Evolutionary conservation across 176 grass and related monocot genomes (phyloP).

Genomic region (Rhipidocladum racemiflorum): DNA sequence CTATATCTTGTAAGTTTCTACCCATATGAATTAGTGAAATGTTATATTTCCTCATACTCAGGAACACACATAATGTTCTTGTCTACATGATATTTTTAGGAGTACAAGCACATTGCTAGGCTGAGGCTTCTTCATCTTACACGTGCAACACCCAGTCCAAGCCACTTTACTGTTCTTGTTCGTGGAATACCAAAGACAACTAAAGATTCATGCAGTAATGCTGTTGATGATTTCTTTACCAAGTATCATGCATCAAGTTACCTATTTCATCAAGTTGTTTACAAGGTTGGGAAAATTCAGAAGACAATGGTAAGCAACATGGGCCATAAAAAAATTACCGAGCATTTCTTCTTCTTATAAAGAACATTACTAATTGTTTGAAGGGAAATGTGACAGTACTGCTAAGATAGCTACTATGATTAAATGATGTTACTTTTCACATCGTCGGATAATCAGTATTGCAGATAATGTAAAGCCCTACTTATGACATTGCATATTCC

Average conservation of each 20-base stretch:
- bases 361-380: slow-evolving; percentile 4
- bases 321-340: background rate
- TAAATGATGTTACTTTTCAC: background rate
- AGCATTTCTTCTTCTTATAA: background rate
- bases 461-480: background rate
- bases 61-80: background rate
- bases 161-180: slow-evolving; percentile 86
- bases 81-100: slow-evolving; percentile 34
- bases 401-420: background rate
- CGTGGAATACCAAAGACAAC: slow-evolving; percentile 67
- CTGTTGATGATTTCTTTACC: slow-evolving; percentile 73
- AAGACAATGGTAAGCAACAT: slow-evolving; percentile 73
- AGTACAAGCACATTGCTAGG: slow-evolving; percentile 73
- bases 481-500: background rate
- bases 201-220: slow-evolving; percentile 56
- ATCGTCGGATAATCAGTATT: background rate
- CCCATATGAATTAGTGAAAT: background rate
- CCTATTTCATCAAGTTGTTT: slow-evolving; percentile 83
- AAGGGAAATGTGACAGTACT: background rate
- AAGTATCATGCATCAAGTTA: slow-evolving; percentile 91
- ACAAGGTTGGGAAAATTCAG: slow-evolving; percentile 81
- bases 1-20: slow-evolving; percentile 80
- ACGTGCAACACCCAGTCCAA: slow-evolving; percentile 43
- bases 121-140: slow-evolving; percentile 74
- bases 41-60: background rate